These are phyloP conservation scores for Colletotrichum musae DNA, from an alignment of 2,329 filamentous ascomycete genomes.

Conservation along the genomic window DNA sequence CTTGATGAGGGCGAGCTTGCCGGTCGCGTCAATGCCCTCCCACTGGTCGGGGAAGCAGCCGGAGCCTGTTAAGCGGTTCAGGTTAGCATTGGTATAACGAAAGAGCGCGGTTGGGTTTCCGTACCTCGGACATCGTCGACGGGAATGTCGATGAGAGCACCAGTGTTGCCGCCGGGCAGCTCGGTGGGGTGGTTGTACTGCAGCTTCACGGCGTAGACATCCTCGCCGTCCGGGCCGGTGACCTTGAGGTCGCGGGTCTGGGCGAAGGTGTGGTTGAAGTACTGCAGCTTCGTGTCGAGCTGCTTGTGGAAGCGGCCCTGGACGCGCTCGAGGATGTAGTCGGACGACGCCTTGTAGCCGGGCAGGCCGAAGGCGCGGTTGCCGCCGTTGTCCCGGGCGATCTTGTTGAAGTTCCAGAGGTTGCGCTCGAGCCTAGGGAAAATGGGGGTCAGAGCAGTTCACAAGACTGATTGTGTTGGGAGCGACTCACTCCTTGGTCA, in stretches of 20 bases:
- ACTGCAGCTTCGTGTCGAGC: conserved; percentile 61
- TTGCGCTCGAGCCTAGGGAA: conserved; percentile 64
- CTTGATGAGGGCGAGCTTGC: conserved; percentile 62
- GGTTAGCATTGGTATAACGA: not conserved
- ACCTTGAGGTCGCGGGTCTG: conserved; percentile 59
- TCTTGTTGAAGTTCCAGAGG: conserved; percentile 68
- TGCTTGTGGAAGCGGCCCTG: conserved; percentile 55
- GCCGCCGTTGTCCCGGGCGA: conserved; percentile 68
- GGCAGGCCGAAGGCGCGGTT: conserved; percentile 73
- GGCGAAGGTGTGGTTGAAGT: conserved; percentile 62
- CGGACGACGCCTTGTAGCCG: conserved; percentile 70
- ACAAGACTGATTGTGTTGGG: too few relatives aligned
- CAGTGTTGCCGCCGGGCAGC: conserved; percentile 53
- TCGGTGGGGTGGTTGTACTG: conserved; percentile 63
- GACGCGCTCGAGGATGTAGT: conserved; percentile 67
- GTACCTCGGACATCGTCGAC: conserved; percentile 51
- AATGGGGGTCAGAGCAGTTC: not conserved
- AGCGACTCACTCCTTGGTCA: conserved; percentile 54
- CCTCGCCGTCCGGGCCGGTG: conserved; percentile 60
- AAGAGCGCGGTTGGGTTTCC: too few relatives aligned
- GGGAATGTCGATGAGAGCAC: conserved; percentile 53
- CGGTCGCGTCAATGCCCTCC: conserved; percentile 59
- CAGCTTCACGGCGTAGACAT: conserved; percentile 59
- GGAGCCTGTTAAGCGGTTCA: conserved; percentile 46
- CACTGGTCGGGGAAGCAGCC: conserved; percentile 61